Conservation (phyloP, 805 yeast species). For the Zygosaccharomyces kombuchaensis region DNA sequence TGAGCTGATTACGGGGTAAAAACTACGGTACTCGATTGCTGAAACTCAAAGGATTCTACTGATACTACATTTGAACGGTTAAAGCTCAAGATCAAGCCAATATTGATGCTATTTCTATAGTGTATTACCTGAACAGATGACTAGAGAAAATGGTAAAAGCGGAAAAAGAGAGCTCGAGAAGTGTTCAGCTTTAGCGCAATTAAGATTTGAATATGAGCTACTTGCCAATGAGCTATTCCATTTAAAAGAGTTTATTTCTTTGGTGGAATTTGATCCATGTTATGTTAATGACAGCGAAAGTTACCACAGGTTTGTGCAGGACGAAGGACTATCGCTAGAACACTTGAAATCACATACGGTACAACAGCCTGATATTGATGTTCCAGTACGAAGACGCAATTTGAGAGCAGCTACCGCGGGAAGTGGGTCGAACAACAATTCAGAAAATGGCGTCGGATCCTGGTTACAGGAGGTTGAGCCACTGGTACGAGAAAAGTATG, state of each 20-base stretch:
- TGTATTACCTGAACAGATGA: conserved; percentile 10
- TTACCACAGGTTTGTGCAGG: conserved; percentile 33
- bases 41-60: conserved; percentile 6
- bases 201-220: conserved; percentile 45
- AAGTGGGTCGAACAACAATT: conserved; percentile 2
- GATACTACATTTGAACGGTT: conserved; percentile 1
- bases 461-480: conserved; percentile 12
- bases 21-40: conserved; percentile 11
- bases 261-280: conserved; percentile 58
- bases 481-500: conserved; percentile 20
- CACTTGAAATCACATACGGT: conserved; percentile 13
- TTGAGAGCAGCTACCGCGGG: conserved; percentile 15
- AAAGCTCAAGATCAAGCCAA: not conserved
- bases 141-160: conserved; percentile 12
- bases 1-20: conserved; percentile 7
- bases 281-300: conserved; percentile 35
- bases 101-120: conserved; percentile 14
- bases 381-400: conserved; percentile 15
- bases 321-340: conserved; percentile 17
- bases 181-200: conserved; percentile 34
- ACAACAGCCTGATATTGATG: not conserved
- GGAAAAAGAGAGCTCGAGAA: conserved; percentile 8
- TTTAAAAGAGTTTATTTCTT: conserved; percentile 54
- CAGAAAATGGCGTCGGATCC: conserved; percentile 5
- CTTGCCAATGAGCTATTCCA: conserved; percentile 61